Conservation (phyloP, 805 yeast genomes). For the Spathaspora arborariae region DNA sequence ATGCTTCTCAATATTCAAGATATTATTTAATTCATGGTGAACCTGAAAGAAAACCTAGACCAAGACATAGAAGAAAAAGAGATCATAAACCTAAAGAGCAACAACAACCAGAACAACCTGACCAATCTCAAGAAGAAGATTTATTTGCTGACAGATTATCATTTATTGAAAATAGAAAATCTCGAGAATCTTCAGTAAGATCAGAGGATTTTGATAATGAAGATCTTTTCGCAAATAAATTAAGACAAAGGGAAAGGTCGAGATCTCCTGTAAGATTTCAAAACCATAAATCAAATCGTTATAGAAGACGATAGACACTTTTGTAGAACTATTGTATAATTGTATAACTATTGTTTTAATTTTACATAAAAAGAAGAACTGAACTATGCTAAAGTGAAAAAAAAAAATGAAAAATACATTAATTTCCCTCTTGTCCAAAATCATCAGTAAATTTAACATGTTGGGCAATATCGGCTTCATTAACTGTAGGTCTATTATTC, state of each 20-base stretch:
- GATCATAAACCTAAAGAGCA: constrained; percentile 11
- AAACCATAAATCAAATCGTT: background rate
- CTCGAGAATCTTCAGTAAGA: constrained; percentile 1
- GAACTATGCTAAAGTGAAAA: background rate
- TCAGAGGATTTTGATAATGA: constrained; percentile 14
- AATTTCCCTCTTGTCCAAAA: constrained; percentile 97
- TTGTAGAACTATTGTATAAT: background rate
- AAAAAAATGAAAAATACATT: constrained; percentile 9
- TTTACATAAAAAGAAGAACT: background rate
- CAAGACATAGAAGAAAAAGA: constrained; percentile 11
- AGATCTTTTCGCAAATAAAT: constrained; percentile 32
- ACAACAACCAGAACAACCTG: constrained; percentile 1
- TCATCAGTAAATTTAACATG: constrained; percentile 89
- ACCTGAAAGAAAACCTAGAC: constrained; percentile 45
- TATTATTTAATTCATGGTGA: constrained; percentile 71
- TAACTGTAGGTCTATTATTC: constrained; percentile 92
- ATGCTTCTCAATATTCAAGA: constrained; percentile 55
- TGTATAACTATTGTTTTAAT: background rate
- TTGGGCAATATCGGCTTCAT: constrained; percentile 72
- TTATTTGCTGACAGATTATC: constrained; percentile 29
- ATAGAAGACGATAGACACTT: background rate
- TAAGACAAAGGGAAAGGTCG: constrained; percentile 21
- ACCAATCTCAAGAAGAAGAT: constrained; percentile 25
- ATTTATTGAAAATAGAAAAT: background rate
- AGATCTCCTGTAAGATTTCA: constrained; percentile 16